Conservation (phyloP, 192 early-diverging fungal species). For the Linnemannia hyalina region DNA sequence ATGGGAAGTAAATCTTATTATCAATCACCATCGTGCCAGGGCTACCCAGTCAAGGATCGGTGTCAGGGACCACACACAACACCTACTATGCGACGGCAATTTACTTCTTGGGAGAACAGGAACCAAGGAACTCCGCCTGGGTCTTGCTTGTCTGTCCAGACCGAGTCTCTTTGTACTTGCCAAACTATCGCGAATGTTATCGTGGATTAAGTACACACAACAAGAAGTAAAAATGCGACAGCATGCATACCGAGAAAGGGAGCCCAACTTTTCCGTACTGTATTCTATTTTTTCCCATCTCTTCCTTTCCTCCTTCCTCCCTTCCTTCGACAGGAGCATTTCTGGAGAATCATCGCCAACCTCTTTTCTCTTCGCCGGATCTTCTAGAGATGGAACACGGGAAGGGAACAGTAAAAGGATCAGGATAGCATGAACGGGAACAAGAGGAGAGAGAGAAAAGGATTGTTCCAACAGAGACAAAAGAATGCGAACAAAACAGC, state of each 20-base stretch:
- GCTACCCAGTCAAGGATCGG: not conserved
- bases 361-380: not conserved
- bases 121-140: not conserved
- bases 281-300: not conserved
- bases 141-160: not conserved
- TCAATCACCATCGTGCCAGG: conserved; percentile 7
- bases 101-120: not conserved
- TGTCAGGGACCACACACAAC: not conserved
- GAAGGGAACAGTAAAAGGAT: not conserved
- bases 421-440: not conserved
- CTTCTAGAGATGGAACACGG: not conserved
- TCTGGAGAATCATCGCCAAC: not conserved
- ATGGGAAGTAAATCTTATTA: conserved; percentile 6
- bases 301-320: not conserved
- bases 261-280: not conserved
- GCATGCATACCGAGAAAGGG: not conserved
- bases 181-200: not conserved
- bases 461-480: not conserved
- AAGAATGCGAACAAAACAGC: not conserved
- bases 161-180: not conserved
- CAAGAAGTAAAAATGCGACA: not conserved
- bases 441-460: not conserved
- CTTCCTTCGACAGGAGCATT: not conserved
- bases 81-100: not conserved
- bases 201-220: not conserved